Evolutionary conservation across 805 yeast species (phyloP), one percentile per base, ranked within the genome.

Genomic region (Sugiyamaella smithiae): DNA sequence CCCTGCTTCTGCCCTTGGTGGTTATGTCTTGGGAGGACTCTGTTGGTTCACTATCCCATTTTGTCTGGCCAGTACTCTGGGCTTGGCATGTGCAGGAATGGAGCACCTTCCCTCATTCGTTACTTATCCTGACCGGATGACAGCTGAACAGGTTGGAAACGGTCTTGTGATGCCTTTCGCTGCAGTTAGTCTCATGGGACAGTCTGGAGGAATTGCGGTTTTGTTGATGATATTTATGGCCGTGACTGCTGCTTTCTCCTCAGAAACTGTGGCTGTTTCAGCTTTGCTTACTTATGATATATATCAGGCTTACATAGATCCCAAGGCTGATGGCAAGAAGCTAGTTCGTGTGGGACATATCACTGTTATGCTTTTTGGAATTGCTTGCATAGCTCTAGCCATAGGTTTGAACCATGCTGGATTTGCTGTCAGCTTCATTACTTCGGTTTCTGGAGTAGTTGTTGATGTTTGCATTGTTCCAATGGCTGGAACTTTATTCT

Each of bases 21-120:
- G 96, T 22, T 88, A 88, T 66, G 81, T 86, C 20, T 67, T 86
- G 50, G 96, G 96, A 50, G 96, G 96, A 22, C 65, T 88, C 40
- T 84, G 90, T 0, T 88, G 96, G 96, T 84, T 86, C 63, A 90
- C 95, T 6, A 82, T 88, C 56, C 96, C 96, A 40, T 83, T 83
- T 72, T 75, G 85, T 49, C 76, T 81, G 42, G 85, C 95, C n/a
- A 82, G 90, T 2, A 84, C 93, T 5, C 75, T 88, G 85, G 96
- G 97, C 9, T 70, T 88, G 11, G 87, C 89, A 14, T 86, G 88
- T 47, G 68, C 85, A 48, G 83, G 88, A 47, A 71, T 88, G 45
- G 91, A 88, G 68, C 65, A 70, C 44, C 72, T 78, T 23, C 84
- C 88, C 23, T 60, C 74, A 2, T 88, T 89, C 81, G 93, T 95